Evolutionary conservation across 257 asterid species (phyloP).

Genomic region (Rubia yunnanensis): DNA sequence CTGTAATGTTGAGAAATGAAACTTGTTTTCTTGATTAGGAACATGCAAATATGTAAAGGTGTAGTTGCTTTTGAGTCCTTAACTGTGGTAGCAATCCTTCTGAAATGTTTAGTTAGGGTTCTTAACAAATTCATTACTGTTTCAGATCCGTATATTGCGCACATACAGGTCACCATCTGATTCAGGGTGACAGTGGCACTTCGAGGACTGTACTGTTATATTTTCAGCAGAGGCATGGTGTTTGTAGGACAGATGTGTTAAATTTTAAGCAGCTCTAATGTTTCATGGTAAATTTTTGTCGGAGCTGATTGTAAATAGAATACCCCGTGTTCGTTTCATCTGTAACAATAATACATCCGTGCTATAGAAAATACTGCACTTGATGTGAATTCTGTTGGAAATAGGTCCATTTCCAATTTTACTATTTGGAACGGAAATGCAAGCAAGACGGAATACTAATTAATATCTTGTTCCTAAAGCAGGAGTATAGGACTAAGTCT

Average conservation of each 20-base stretch:
- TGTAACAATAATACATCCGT: background rate
- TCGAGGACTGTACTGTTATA: slow-evolving; percentile 1
- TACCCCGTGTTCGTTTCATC: background rate
- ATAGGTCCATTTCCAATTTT: too few species aligned
- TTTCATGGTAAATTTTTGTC: background rate
- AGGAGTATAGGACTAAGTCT: too few species aligned
- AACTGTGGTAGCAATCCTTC: background rate
- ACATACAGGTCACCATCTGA: slow-evolving; percentile 41
- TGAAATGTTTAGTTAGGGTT: background rate
- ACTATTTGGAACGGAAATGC: too few species aligned
- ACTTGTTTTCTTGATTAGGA: background rate
- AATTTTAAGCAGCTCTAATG: background rate
- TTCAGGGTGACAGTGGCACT: slow-evolving; percentile 11
- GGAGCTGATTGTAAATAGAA: slow-evolving; percentile 5
- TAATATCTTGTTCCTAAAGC: too few species aligned
- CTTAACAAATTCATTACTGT: slow-evolving; percentile 1
- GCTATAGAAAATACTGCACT: background rate
- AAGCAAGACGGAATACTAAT: too few species aligned
- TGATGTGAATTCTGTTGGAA: background rate
- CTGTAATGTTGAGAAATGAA: background rate
- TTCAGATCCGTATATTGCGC: slow-evolving; percentile 83
- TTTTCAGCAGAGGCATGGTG: too few species aligned
- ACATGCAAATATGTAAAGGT: background rate
- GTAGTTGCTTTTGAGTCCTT: background rate
- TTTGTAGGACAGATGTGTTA: background rate